Percentiles rank a stretch among this genome's conserved stretches.
These are phyloP conservation scores for Aspergillus affinis DNA, from an alignment of 495 filamentous ascomycete species.

Conservation along the genomic window DNA sequence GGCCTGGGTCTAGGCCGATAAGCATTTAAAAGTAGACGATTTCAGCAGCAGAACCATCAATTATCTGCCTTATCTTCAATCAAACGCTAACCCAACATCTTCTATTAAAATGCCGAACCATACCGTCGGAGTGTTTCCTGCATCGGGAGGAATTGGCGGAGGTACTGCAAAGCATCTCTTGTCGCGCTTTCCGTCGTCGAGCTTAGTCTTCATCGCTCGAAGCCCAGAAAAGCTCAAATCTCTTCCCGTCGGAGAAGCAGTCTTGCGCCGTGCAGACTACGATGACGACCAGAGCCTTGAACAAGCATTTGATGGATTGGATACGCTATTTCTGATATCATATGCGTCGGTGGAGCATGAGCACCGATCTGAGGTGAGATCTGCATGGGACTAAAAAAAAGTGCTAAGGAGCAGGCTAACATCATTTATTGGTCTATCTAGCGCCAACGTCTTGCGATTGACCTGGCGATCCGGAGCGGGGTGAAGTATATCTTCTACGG, in stretches of 20 bases:
- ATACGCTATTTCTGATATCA: slow-evolving; percentile 31
- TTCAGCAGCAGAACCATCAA: too few species aligned
- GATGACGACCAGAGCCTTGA: slow-evolving; percentile 19
- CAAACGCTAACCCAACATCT: too few species aligned
- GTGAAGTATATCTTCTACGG: slow-evolving; percentile 61
- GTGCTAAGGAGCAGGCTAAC: too few species aligned
- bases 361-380: slow-evolving; percentile 23
- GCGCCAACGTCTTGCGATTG: slow-evolving; percentile 49
- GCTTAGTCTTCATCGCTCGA: slow-evolving; percentile 38
- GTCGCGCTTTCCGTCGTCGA: slow-evolving; percentile 24
- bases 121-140: slow-evolving; percentile 34
- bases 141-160: slow-evolving; percentile 39
- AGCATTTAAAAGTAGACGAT: too few species aligned
- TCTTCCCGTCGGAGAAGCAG: slow-evolving; percentile 17
- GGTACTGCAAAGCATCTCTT: slow-evolving; percentile 44
- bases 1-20: too few species aligned
- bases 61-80: too few species aligned
- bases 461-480: slow-evolving; percentile 51
- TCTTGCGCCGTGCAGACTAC: slow-evolving; percentile 27
- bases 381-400: too few species aligned
- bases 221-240: slow-evolving; percentile 31
- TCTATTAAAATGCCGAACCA: too few species aligned
- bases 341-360: slow-evolving; percentile 29
- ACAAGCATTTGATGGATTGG: slow-evolving; percentile 25
- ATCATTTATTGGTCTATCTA: too few species aligned